A percentile compares a stretch with the other conserved stretches of the same genome.
Evolutionary conservation across 148 eudicot species (phyloP).

Genomic region (Beta vulgaris): DNA sequence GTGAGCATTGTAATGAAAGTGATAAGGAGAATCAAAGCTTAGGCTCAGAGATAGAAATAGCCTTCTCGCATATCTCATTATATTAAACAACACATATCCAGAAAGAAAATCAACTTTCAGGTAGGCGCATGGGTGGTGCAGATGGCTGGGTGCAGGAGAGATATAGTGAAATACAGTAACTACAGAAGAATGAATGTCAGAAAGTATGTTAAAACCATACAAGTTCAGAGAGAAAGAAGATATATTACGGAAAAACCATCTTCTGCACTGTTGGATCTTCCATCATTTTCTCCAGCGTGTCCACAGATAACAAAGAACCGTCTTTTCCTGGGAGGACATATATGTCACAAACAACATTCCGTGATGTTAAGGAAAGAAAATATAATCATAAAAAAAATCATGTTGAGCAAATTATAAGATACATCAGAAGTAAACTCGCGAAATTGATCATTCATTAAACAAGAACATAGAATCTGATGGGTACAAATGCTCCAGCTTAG

Average conservation of each 20-base stretch:
- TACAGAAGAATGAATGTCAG: background rate
- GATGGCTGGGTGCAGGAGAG: background rate
- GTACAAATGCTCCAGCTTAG: background rate
- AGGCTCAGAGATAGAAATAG: background rate
- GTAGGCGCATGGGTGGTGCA: background rate
- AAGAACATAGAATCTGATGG: background rate
- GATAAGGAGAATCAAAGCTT: background rate
- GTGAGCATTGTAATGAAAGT: background rate
- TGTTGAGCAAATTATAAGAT: background rate
- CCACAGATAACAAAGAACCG: constrained; percentile 58
- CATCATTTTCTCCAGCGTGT: constrained; percentile 97
- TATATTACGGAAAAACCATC: constrained; percentile 86
- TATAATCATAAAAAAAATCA: background rate
- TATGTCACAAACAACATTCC: constrained; percentile 13
- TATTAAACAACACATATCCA: background rate
- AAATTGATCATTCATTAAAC: background rate
- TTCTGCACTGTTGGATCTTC: constrained; percentile 92
- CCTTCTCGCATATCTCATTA: background rate
- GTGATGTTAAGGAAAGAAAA: background rate
- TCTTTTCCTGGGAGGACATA: constrained; percentile 39
- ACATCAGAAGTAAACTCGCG: background rate
- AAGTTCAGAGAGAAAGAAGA: constrained; percentile 10
- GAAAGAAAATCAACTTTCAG: background rate
- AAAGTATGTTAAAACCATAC: constrained; percentile 7
- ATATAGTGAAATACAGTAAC: background rate